Evolutionary conservation across 306 rosid species (phyloP).

Genomic region (Fragaria vesca): DNA sequence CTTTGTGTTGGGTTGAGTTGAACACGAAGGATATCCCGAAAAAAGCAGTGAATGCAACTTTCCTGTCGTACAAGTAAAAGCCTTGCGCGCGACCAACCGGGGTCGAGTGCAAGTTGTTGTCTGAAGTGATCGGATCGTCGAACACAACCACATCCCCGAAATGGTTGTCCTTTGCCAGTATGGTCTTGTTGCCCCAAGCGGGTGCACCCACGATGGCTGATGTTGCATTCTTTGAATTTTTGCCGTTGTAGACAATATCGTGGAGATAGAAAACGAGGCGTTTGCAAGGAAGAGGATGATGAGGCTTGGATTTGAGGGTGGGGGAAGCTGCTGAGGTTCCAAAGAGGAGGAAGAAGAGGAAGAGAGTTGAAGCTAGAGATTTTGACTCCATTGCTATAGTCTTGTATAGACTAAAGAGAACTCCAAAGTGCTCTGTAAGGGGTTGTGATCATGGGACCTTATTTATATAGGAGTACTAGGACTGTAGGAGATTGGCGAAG

Average conservation of each 20-base stretch:
- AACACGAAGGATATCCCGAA: slow-evolving; percentile 62
- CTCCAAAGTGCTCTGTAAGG: not conserved
- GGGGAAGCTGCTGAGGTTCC: slow-evolving; percentile 6
- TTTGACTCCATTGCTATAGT: slow-evolving; percentile 2
- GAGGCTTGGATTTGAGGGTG: not conserved
- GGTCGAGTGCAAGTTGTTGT: slow-evolving; percentile 56
- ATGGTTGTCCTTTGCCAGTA: slow-evolving; percentile 42
- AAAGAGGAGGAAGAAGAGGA: slow-evolving; percentile 7
- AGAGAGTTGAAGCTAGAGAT: slow-evolving; percentile 6
- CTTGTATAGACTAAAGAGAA: not conserved
- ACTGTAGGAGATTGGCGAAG: too few relatives aligned
- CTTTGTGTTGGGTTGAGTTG: slow-evolving; percentile 51
- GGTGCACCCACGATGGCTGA: slow-evolving; percentile 32
- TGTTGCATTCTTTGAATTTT: slow-evolving; percentile 27
- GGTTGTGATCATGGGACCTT: not conserved
- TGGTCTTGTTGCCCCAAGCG: slow-evolving; percentile 48
- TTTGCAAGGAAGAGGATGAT: slow-evolving; percentile 40
- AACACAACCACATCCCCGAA: slow-evolving; percentile 75
- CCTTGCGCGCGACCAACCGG: slow-evolving; percentile 77
- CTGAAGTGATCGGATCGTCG: slow-evolving; percentile 68
- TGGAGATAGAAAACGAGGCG: slow-evolving; percentile 54
- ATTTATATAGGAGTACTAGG: not conserved
- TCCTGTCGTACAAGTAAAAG: slow-evolving; percentile 54
- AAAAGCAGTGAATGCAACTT: slow-evolving; percentile 57
- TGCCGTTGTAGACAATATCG: slow-evolving; percentile 39